Percentiles rank a stretch among this genome's conserved stretches.
These are phyloP conservation scores for Scutellospora calospora DNA, from an alignment of 371 early-diverging fungal genomes.

Conservation along the genomic window DNA sequence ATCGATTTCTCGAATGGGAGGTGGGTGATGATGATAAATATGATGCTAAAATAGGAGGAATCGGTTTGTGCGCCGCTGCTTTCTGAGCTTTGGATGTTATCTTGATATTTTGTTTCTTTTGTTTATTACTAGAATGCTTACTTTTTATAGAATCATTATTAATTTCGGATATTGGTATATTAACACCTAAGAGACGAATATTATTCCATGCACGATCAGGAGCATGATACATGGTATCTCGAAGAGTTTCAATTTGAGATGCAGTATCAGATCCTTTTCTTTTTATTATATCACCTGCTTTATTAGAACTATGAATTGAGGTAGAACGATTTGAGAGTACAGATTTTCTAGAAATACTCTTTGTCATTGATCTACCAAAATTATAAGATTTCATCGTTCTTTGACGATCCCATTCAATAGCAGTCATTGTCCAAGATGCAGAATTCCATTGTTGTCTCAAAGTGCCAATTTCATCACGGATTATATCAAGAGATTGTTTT, in stretches of 20 bases:
- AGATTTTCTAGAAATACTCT: not conserved
- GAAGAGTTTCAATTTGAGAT: conserved; percentile 37
- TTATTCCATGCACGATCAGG: conserved; percentile 44
- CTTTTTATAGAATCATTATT: not conserved
- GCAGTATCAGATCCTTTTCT: conserved; percentile 5
- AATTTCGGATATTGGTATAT: not conserved
- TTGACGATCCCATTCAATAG: conserved; percentile 45
- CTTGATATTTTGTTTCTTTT: conserved; percentile 20
- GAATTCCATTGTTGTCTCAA: conserved; percentile 44
- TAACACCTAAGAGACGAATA: conserved; percentile 24
- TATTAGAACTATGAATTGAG: conserved; percentile 16
- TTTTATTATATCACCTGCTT: not conserved
- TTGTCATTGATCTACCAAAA: conserved; percentile 39
- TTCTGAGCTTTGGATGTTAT: not conserved
- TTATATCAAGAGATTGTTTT: conserved; percentile 32
- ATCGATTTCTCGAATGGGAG: not conserved
- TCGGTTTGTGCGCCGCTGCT: not conserved
- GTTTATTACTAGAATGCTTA: conserved; percentile 2
- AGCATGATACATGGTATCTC: conserved; percentile 37
- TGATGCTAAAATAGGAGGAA: conserved; percentile 13
- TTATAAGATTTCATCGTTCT: conserved; percentile 44
- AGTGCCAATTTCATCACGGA: conserved; percentile 38
- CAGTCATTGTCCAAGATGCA: conserved; percentile 43
- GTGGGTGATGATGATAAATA: conserved; percentile 28
- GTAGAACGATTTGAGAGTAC: conserved; percentile 23